phyloP scores from a whole-genome alignment of 148 eudicot species.

The Bassia scoparia region DNA sequence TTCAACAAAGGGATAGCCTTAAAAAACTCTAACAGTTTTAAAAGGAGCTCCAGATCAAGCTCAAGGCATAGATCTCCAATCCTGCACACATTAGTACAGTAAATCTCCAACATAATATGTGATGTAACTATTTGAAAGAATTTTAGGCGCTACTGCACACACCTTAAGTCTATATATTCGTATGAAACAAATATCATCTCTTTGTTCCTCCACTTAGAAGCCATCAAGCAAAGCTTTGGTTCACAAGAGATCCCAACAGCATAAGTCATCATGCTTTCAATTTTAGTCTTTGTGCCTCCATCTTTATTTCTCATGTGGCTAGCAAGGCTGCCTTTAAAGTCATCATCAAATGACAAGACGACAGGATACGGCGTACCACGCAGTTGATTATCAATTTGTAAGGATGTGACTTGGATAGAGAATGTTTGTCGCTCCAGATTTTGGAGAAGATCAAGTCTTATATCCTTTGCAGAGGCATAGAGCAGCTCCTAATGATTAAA shows the following conservation, averaged over 20 bases:
- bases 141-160: slow-evolving; percentile 18
- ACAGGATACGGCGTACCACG: slow-evolving; percentile 80
- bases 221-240: slow-evolving; percentile 58
- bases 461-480: slow-evolving; percentile 68
- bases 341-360: slow-evolving; percentile 67
- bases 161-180: slow-evolving; percentile 76
- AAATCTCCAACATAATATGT: not conserved
- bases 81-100: slow-evolving; percentile 44
- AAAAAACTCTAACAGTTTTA: slow-evolving; percentile 62
- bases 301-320: slow-evolving; percentile 49
- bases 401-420: slow-evolving; percentile 54
- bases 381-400: slow-evolving; percentile 93
- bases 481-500: slow-evolving; percentile 62
- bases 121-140: slow-evolving; percentile 7
- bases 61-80: slow-evolving; percentile 80
- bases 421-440: slow-evolving; percentile 70
- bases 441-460: slow-evolving; percentile 54
- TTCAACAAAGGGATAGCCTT: slow-evolving; percentile 49
- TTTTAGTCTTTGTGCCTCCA: slow-evolving; percentile 35
- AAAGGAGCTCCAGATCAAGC: slow-evolving; percentile 80
- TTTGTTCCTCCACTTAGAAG: slow-evolving; percentile 81
- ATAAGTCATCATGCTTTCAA: slow-evolving; percentile 37
- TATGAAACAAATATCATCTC: slow-evolving; percentile 67
- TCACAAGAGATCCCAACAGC: slow-evolving; percentile 46
- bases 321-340: slow-evolving; percentile 35